Base-by-base conservation (phyloP, 2,329 filamentous ascomycete species). In the Anthostomella pinea region DNA sequence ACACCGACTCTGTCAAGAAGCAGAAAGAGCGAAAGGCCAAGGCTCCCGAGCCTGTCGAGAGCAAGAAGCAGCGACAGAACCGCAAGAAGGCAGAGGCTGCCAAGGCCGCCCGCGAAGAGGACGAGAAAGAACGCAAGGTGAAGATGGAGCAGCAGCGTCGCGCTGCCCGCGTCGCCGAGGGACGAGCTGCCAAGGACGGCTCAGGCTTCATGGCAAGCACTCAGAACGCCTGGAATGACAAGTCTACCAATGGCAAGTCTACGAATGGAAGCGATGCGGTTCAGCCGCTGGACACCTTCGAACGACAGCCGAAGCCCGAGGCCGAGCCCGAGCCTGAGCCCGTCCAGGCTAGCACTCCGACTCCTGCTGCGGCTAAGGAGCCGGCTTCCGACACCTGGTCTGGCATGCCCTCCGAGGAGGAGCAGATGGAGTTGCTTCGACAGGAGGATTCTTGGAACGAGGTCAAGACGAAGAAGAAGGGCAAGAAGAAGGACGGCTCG, bases 61-160 rank as follows among this genome's bases (percentile, higher is more conserved):
- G 84, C 14, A 96, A 96, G 83, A 96, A 96, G 73, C 87, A 95
- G 70, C 83, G 89, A 42, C 90, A 96, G 70, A 93, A 95, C 69
- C 79, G 83, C 51, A 81, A 85, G 70, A 96, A 95, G 79, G 81
- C 78, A 23, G 89, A 95, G 66, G 83, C 81, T 39, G 81, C 81
- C 55, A 93, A 87, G 72, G 70, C 73, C 19, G 73, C 78, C 39
- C 81, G 85, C 19, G 83, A 90, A 58, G 84, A 86, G 52, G 79
- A 84, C 1, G 90, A 96, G 67, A 78, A 81, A 57, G 75, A 86
- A 56, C 83, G 90, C 57, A 86, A 87, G 68, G 69, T 70, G 23
- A 72, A 86, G 43, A 72, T 87, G 54, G 89, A 96, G 69, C 83
- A 85, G 60, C 90, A 95, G 69, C 80, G 88, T 48, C 85, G 89